A percentile compares a stretch with the other conserved stretches of the same genome.
These are phyloP conservation scores for Moesziomyces aphidis DNA, from an alignment of 1,284 basidiomycete genomes.

Conservation along the genomic window DNA sequence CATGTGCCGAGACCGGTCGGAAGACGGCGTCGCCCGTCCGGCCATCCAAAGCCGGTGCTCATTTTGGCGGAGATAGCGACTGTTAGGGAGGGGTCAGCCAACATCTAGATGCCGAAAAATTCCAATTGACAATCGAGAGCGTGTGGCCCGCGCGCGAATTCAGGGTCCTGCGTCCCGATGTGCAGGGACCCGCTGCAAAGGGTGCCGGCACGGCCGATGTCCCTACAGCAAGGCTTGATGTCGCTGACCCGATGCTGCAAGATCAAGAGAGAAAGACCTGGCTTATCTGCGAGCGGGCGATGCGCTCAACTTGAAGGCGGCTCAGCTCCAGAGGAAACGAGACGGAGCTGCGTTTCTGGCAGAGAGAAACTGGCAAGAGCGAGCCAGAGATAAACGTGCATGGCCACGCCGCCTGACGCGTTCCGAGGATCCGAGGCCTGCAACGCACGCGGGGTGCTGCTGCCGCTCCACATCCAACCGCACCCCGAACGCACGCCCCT, in stretches of 20 bases:
- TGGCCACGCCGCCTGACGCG: slow-evolving; percentile 7
- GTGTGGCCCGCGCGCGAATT: not conserved
- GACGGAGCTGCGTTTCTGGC: not conserved
- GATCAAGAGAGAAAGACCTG: not conserved
- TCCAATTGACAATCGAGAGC: not conserved
- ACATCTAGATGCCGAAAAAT: too few relatives aligned
- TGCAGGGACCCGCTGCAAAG: too few relatives aligned
- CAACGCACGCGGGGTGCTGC: not conserved
- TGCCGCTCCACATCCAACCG: slow-evolving; percentile 18
- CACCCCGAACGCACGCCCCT: not conserved
- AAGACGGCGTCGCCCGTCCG: not conserved
- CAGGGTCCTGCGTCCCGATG: not conserved
- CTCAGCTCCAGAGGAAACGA: not conserved
- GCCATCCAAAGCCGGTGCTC: not conserved
- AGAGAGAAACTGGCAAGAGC: not conserved
- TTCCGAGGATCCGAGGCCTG: slow-evolving; percentile 32
- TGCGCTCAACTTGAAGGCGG: not conserved
- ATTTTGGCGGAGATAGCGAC: not conserved
- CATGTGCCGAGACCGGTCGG: too few relatives aligned
- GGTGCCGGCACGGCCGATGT: too few relatives aligned
- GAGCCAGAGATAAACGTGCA: slow-evolving; percentile 12
- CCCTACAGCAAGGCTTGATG: too few relatives aligned
- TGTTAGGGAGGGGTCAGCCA: too few relatives aligned
- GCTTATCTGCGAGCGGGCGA: not conserved
- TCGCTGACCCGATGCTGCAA: not conserved